Evolutionary conservation across 192 early-diverging fungal genomes (phyloP).

Genomic region (Rhizophagus sp.): DNA sequence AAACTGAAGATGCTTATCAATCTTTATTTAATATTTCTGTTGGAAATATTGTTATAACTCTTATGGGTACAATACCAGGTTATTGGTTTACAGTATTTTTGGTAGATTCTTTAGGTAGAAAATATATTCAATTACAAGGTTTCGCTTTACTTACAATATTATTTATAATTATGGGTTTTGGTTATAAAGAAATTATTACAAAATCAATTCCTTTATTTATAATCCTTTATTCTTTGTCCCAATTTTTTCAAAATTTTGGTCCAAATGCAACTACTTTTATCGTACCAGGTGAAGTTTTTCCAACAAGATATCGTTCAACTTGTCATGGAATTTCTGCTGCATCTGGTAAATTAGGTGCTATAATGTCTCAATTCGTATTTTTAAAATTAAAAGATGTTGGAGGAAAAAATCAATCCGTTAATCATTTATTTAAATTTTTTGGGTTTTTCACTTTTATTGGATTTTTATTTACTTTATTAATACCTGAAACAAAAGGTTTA

Average conservation of each 20-base stretch:
- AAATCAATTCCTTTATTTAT: conserved; percentile 51
- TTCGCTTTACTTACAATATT: conserved; percentile 72
- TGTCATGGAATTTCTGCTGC: conserved; percentile 82
- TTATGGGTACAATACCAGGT: conserved; percentile 87
- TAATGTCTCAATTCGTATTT: conserved; percentile 74
- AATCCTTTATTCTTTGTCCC: conserved; percentile 13
- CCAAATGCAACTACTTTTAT: conserved; percentile 92
- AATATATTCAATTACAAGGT: conserved; percentile 91
- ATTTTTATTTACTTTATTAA: conserved; percentile 56
- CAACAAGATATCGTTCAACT: conserved; percentile 79
- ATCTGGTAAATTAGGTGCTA: conserved; percentile 76
- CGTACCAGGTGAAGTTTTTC: conserved; percentile 81
- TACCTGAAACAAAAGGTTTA: conserved; percentile 81
- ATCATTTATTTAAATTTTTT: conserved; percentile 70
- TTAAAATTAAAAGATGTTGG: conserved; percentile 69
- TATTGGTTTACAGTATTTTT: conserved; percentile 94
- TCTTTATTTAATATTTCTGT: conserved; percentile 71
- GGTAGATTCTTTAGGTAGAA: conserved; percentile 89
- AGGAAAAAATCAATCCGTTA: conserved; percentile 61
- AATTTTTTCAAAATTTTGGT: conserved; percentile 92
- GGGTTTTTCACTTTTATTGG: conserved; percentile 78
- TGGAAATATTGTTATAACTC: conserved; percentile 90
- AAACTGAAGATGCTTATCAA: conserved; percentile 32
- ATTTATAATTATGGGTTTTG: conserved; percentile 75
- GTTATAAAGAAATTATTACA: conserved; percentile 64